Evolutionary conservation across 805 yeast species (phyloP).

Genomic region (Candida nanaspora): DNA sequence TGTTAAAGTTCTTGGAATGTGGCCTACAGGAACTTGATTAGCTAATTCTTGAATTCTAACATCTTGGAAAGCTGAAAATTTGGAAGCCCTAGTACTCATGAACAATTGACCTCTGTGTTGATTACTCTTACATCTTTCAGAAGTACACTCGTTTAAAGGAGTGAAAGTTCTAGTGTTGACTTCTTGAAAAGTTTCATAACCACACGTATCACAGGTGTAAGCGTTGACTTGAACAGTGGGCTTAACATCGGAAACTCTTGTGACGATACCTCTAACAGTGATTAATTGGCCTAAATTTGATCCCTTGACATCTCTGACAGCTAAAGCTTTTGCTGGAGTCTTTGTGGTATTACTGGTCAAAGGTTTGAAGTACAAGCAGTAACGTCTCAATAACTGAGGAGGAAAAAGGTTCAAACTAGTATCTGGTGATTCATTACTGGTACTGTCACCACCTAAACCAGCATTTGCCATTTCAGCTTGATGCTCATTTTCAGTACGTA

Average conservation of each 20-base stretch:
- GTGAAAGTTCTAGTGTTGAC: slow-evolving; percentile 76
- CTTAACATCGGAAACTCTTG: slow-evolving; percentile 93
- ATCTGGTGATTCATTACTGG: slow-evolving; percentile 20
- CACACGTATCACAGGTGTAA: slow-evolving; percentile 96
- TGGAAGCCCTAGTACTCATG: slow-evolving; percentile 92
- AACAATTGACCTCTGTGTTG: slow-evolving; percentile 82
- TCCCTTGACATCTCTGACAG: slow-evolving; percentile 89
- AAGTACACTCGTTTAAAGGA: slow-evolving; percentile 84
- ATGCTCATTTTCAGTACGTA: slow-evolving; percentile 60
- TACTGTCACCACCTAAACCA: slow-evolving; percentile 25
- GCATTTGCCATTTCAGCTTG: slow-evolving; percentile 50
- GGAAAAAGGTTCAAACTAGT: slow-evolving; percentile 63
- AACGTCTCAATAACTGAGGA: slow-evolving; percentile 78
- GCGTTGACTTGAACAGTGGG: slow-evolving; percentile 90
- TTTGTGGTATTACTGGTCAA: slow-evolving; percentile 34
- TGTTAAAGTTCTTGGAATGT: slow-evolving; percentile 83
- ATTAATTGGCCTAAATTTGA: slow-evolving; percentile 75
- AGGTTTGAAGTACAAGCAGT: slow-evolving; percentile 82
- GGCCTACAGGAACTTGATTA: slow-evolving; percentile 96
- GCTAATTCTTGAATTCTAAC: slow-evolving; percentile 92
- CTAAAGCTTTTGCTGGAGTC: slow-evolving; percentile 47
- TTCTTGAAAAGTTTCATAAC: slow-evolving; percentile 94
- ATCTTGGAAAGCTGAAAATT: slow-evolving; percentile 92
- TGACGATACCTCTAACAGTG: slow-evolving; percentile 89
- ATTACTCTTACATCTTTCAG: slow-evolving; percentile 70